Base-by-base conservation (phyloP, 139 green algal species). In the Picochlorum sp. region DNA sequence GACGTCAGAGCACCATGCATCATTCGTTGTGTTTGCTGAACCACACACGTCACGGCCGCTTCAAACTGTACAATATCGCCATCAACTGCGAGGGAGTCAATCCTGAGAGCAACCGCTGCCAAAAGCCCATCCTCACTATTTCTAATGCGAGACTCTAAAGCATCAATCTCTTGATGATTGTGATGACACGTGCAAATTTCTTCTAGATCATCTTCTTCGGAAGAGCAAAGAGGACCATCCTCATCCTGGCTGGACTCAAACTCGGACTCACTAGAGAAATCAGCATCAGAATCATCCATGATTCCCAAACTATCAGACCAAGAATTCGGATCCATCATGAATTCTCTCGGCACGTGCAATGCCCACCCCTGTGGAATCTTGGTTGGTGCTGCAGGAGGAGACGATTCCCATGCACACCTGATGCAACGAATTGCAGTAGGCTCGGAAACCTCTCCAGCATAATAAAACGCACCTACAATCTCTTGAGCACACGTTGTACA, bases 401-500 rank as follows among this genome's bases (percentile, higher is more conserved):
- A 28, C 0, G 58, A 51, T 18, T 75, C 62, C 69, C 69, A 75
- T 32, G 61, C 66, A 66, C 69, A 75, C 16, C 15, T 59, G 45
- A 71, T 63, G 45, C 69, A 75, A 28, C 62, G 38, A 51, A 64
- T 65, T 18, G 61, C 69, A 7, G 62, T 65, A 28, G 69, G 69
- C 15, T 52, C 52, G 6, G 49, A 61, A 6, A 54, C 57, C 51
- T 75, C 69, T 44, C 66, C 69, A 11, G 61, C 61, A 32, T 76
- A 47, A 49, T 62, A 76, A 57, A 65, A 66, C 4, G 63, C 63
- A 0, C 69, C 69, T 34, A 76, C 69, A 38, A 76, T 61, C 45
- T 76, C 63, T 38, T 72, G 50, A 4, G 49, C 18, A 57, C 70
- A 77, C 16, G 63, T 57, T 23, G 64, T 58, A 63, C 70, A 77